These are phyloP conservation scores for Trichoderma erinaceum DNA, from an alignment of 495 filamentous ascomycete genomes.

Conservation along the genomic window DNA sequence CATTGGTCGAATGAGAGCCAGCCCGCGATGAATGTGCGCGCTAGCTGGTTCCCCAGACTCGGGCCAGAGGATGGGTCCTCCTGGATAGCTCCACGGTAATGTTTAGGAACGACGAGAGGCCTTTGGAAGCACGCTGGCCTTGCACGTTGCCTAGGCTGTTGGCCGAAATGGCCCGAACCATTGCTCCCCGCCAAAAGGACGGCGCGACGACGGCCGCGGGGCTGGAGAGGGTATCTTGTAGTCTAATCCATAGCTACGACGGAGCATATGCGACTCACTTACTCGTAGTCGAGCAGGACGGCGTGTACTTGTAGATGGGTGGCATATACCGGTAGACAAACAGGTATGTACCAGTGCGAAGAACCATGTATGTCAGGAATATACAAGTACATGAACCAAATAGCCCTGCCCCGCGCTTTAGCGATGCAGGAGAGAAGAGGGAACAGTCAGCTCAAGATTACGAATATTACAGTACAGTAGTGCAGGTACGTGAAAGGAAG, in stretches of 20 bases:
- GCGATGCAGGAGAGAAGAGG: background rate
- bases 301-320: too few species aligned
- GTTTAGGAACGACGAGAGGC: background rate
- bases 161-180: conserved; percentile 4
- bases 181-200: background rate
- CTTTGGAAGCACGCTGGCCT: background rate
- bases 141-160: conserved; percentile 8
- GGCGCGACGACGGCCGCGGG: too few species aligned
- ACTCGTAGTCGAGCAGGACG: too few species aligned
- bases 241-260: too few species aligned
- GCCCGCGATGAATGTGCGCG: conserved; percentile 11
- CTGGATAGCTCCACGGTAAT: background rate
- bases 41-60: conserved; percentile 12
- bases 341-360: too few species aligned
- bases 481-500: background rate
- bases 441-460: background rate
- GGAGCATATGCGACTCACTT: too few species aligned
- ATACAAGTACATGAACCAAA: conserved; percentile 5
- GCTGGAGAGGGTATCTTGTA: too few species aligned
- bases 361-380: background rate
- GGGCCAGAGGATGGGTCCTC: background rate
- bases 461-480: background rate
- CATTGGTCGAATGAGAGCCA: conserved; percentile 6
- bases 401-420: background rate
- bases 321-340: too few species aligned